These are phyloP conservation scores for Aspergillus fumigatiaffinis DNA, from an alignment of 2,329 filamentous ascomycete genomes.

Conservation along the genomic window DNA sequence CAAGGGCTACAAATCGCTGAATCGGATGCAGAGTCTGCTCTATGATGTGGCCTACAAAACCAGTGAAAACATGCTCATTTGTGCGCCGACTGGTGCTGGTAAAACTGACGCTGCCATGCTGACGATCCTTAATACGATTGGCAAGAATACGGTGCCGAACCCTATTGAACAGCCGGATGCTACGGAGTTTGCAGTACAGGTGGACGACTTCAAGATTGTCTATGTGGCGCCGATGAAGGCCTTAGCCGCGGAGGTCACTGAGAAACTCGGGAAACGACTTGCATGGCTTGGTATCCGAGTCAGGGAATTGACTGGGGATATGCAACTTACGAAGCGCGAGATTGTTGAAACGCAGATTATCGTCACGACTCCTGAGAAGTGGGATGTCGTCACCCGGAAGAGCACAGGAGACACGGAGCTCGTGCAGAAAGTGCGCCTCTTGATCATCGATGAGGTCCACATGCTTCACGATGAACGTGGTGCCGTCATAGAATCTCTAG, in stretches of 20 bases:
- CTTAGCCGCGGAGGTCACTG: constrained; percentile 90
- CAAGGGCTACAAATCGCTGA: constrained; percentile 86
- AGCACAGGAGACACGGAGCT: constrained; percentile 96
- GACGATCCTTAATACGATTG: constrained; percentile 84
- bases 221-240: constrained; percentile 99
- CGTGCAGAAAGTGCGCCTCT: constrained; percentile 90
- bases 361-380: constrained; percentile 97
- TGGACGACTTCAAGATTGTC: constrained; percentile 94
- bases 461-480: constrained; percentile 99
- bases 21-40: constrained; percentile 96
- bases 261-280: constrained; percentile 85
- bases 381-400: constrained; percentile 97
- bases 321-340: constrained; percentile 96
- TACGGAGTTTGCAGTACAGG: constrained; percentile 74
- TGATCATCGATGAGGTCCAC: constrained; percentile 98
- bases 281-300: constrained; percentile 91
- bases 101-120: constrained; percentile 99
- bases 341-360: constrained; percentile 97
- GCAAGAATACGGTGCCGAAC: constrained; percentile 77
- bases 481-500: constrained; percentile 90
- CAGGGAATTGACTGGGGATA: constrained; percentile 93
- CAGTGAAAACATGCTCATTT: constrained; percentile 98
- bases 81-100: constrained; percentile 94
- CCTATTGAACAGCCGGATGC: constrained; percentile 70
- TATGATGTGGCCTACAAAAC: constrained; percentile 94